phyloP scores from a whole-genome alignment of 306 rosid genomes.

The Lathyrus oleraceus region DNA sequence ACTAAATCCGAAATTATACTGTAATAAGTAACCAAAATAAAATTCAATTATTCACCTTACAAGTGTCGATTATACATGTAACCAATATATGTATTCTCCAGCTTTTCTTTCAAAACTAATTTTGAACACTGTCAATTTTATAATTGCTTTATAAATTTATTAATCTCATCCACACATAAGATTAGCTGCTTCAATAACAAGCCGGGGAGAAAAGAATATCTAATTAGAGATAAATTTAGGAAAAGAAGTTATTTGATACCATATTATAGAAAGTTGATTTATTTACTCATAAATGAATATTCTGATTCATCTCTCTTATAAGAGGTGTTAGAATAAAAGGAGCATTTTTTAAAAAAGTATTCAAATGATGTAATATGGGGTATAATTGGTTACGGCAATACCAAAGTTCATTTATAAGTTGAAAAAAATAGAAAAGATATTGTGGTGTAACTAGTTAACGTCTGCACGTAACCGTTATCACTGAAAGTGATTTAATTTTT shows the following conservation, averaged over 20 bases:
- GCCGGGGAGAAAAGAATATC: background rate
- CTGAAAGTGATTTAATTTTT: no score
- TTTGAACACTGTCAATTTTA: background rate
- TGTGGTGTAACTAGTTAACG: no score
- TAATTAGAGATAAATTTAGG: background rate
- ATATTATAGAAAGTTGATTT: constrained; percentile 53
- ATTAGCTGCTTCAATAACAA: background rate
- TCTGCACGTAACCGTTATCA: no score
- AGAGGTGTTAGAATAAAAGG: constrained; percentile 84
- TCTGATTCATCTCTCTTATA: constrained; percentile 77
- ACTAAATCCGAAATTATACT: no score
- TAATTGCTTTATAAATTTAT: constrained; percentile 20
- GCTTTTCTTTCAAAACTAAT: background rate
- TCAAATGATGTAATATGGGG: no score
- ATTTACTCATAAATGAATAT: constrained; percentile 71
- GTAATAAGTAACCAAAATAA: background rate
- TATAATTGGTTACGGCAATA: no score
- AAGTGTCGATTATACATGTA: background rate
- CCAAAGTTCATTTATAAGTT: no score
- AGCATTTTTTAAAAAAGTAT: no score
- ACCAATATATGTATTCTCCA: background rate
- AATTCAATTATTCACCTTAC: background rate
- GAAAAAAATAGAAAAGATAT: no score
- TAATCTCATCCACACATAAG: background rate
- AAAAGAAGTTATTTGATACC: background rate